Evolutionary conservation across 805 yeast genomes (phyloP).

Genomic region (Yamadazyma insecticola): DNA sequence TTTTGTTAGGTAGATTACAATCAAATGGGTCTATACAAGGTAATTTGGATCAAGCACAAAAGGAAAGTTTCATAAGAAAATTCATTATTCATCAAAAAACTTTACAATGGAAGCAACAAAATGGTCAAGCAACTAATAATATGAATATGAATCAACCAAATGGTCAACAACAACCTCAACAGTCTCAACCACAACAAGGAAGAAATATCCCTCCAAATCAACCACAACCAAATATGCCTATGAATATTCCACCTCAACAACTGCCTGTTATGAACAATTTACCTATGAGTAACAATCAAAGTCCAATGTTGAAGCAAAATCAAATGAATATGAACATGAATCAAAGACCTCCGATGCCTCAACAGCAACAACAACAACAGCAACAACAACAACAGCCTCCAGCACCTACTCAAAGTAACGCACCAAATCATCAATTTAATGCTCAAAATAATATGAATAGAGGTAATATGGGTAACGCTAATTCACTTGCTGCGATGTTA

Average conservation of each 20-base stretch:
- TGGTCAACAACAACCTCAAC: too few relatives aligned
- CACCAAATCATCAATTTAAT: neutral
- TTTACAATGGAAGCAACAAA: constrained; percentile 25
- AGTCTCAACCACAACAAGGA: constrained; percentile 1
- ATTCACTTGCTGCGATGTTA: constrained; percentile 12
- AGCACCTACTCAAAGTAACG: neutral
- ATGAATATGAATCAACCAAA: constrained; percentile 17
- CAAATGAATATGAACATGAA: constrained; percentile 8
- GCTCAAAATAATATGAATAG: neutral
- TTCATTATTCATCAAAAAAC: constrained; percentile 37
- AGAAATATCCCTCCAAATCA: constrained; percentile 1
- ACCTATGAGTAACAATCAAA: constrained; percentile 4
- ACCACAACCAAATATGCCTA: constrained; percentile 14
- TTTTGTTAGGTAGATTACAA: constrained; percentile 31
- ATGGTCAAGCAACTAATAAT: constrained; percentile 13
- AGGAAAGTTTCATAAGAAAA: constrained; percentile 34
- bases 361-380: constrained; percentile 7
- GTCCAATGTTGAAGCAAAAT: constrained; percentile 8
- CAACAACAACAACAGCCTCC: constrained; percentile 1
- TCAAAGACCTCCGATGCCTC: constrained; percentile 11
- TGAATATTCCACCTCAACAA: constrained; percentile 8
- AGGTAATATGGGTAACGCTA: neutral
- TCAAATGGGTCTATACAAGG: constrained; percentile 30
- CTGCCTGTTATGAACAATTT: constrained; percentile 12
- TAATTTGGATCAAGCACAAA: constrained; percentile 31